Conservation (phyloP, 495 filamentous ascomycete genomes). For the Tuber microsphaerosporum region DNA sequence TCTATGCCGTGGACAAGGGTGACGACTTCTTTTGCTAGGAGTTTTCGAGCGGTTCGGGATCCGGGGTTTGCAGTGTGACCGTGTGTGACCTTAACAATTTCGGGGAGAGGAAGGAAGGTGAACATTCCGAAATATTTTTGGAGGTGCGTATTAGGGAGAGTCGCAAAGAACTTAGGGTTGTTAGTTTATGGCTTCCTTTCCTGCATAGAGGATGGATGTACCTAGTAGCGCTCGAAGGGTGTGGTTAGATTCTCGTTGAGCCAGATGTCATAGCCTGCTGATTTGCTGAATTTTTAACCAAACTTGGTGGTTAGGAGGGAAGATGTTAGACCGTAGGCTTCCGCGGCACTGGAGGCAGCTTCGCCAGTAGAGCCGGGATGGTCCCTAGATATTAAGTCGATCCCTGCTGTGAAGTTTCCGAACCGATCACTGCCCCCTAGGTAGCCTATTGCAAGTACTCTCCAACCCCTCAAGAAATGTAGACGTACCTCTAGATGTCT, state of each 20-base stretch:
- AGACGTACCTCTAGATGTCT: conserved; percentile 36
- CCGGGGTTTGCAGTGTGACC: too few relatives aligned
- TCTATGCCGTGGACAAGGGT: conserved; percentile 64
- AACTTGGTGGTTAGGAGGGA: conserved; percentile 77
- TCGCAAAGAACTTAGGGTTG: conserved; percentile 60
- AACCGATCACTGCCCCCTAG: conserved; percentile 94
- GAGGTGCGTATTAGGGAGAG: conserved; percentile 69
- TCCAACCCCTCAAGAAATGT: not conserved
- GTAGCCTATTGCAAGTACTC: conserved; percentile 50
- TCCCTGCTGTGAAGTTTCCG: conserved; percentile 88
- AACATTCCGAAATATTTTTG: conserved; percentile 80
- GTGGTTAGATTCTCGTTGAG: conserved; percentile 73
- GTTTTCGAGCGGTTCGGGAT: too few relatives aligned
- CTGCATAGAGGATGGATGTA: conserved; percentile 32
- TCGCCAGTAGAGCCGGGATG: conserved; percentile 1
- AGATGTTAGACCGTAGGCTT: conserved; percentile 73
- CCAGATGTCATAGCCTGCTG: conserved; percentile 88
- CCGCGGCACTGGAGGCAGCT: conserved; percentile 28
- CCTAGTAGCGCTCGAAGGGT: conserved; percentile 76
- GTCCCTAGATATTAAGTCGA: conserved; percentile 57
- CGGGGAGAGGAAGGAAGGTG: conserved; percentile 54
- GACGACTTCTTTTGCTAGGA: conserved; percentile 55
- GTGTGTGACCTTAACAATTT: too few relatives aligned
- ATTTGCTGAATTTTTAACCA: conserved; percentile 91
- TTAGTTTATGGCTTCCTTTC: conserved; percentile 2